A percentile compares a stretch with the other conserved stretches of the same genome.
Conservation (phyloP, 441 rosid species). For the Raphanus hybrid region DNA sequence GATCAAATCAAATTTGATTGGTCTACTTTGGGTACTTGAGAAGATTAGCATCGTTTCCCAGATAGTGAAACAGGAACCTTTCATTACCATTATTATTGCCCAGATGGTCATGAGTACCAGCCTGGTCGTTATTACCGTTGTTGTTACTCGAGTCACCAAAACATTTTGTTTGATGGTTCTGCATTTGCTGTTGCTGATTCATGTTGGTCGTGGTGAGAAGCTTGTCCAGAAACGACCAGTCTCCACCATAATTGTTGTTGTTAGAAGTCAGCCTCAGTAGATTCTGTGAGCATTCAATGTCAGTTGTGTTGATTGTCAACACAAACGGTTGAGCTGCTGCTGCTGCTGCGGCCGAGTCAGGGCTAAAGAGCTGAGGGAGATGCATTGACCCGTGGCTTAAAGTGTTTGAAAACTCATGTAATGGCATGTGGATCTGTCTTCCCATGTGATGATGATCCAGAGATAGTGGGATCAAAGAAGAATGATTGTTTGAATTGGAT, state of each 20-base stretch:
- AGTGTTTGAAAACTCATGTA: conserved; percentile 43
- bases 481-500: conserved; percentile 32
- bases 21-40: conserved; percentile 46
- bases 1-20: neutral
- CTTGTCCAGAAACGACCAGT: conserved; percentile 48
- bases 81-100: conserved; percentile 35
- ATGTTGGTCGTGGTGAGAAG: conserved; percentile 42
- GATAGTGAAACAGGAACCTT: conserved; percentile 47
- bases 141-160: conserved; percentile 33
- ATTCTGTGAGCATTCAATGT: conserved; percentile 48
- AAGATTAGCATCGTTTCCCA: conserved; percentile 43
- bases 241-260: conserved; percentile 44
- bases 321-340: conserved; percentile 38
- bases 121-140: conserved; percentile 29
- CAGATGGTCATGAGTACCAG: too few species aligned
- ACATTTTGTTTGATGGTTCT: conserved; percentile 40
- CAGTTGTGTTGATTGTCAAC: conserved; percentile 44
- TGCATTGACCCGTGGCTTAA: conserved; percentile 43
- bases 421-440: conserved; percentile 37
- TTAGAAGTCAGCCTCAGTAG: conserved; percentile 44
- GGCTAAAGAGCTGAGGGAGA: conserved; percentile 48
- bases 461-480: conserved; percentile 34
- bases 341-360: conserved; percentile 40
- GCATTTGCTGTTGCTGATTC: conserved; percentile 38
- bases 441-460: conserved; percentile 40